These are phyloP conservation scores for Kwoniella newhampshirensis DNA, from an alignment of 768 basidiomycete species.

Conservation along the genomic window DNA sequence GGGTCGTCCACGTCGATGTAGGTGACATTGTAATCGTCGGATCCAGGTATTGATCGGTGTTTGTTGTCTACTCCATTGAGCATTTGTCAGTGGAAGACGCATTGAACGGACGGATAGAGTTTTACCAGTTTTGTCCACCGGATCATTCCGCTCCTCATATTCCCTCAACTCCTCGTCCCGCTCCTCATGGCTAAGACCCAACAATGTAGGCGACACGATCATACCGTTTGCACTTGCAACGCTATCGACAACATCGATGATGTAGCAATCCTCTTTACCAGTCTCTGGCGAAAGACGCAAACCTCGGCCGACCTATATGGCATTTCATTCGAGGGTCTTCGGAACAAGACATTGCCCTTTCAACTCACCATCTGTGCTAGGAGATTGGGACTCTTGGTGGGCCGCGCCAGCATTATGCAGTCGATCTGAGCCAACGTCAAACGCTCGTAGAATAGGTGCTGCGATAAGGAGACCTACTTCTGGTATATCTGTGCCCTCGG, in stretches of 20 bases:
- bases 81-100: no score
- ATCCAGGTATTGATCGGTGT: background rate
- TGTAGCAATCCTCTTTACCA: slow-evolving; percentile 76
- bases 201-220: slow-evolving; percentile 74
- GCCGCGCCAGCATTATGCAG: slow-evolving; percentile 80
- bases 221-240: slow-evolving; percentile 67
- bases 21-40: slow-evolving; percentile 52
- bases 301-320: slow-evolving; percentile 77
- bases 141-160: background rate
- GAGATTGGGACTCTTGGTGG: slow-evolving; percentile 82
- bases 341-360: background rate
- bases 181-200: slow-evolving; percentile 67
- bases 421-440: slow-evolving; percentile 60
- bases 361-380: slow-evolving; percentile 83
- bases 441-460: no score
- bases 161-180: slow-evolving; percentile 61
- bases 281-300: slow-evolving; percentile 79
- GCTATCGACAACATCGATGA: slow-evolving; percentile 89
- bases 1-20: slow-evolving; percentile 44
- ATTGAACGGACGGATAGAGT: no score
- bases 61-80: no score
- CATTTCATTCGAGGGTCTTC: background rate
- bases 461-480: slow-evolving; percentile 59
- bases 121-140: slow-evolving; percentile 36
- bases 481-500: slow-evolving; percentile 92